Conservation (phyloP, 1,139 yeast species). For the Nakaseomyces bracarensis region DNA sequence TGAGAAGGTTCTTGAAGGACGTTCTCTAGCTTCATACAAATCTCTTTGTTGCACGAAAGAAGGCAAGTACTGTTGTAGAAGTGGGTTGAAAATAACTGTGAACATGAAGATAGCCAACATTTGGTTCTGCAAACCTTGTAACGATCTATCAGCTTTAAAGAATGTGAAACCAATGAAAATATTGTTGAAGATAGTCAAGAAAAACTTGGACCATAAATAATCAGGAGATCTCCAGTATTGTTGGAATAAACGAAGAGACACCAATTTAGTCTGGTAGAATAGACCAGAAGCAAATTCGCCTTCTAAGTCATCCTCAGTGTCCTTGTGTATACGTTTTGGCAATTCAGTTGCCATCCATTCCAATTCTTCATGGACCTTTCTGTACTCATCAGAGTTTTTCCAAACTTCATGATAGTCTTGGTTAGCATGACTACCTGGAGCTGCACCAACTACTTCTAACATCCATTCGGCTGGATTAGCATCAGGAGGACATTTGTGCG, state of each 20-base stretch:
- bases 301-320: constrained; percentile 26
- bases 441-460: constrained; percentile 71
- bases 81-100: constrained; percentile 45
- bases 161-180: constrained; percentile 69
- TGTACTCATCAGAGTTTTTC: constrained; percentile 48
- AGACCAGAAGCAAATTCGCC: constrained; percentile 39
- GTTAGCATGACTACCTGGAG: constrained; percentile 61
- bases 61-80: constrained; percentile 66
- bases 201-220: constrained; percentile 48
- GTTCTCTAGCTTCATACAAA: constrained; percentile 73
- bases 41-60: constrained; percentile 59
- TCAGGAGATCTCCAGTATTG: constrained; percentile 57
- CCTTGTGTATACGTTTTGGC: constrained; percentile 30
- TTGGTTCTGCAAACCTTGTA: constrained; percentile 54
- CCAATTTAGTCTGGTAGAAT: constrained; percentile 43
- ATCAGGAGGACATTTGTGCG: constrained; percentile 50
- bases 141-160: constrained; percentile 52
- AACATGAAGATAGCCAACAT: constrained; percentile 65
- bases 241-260: constrained; percentile 45
- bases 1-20: constrained; percentile 56
- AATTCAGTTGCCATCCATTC: constrained; percentile 40
- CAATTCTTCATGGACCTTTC: constrained; percentile 37
- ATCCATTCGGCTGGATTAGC: constrained; percentile 81
- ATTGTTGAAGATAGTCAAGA: constrained; percentile 41
- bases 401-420: constrained; percentile 60